phyloP scores from a whole-genome alignment of 2,329 filamentous ascomycete genomes.

The Ampelomyces quisqualis region DNA sequence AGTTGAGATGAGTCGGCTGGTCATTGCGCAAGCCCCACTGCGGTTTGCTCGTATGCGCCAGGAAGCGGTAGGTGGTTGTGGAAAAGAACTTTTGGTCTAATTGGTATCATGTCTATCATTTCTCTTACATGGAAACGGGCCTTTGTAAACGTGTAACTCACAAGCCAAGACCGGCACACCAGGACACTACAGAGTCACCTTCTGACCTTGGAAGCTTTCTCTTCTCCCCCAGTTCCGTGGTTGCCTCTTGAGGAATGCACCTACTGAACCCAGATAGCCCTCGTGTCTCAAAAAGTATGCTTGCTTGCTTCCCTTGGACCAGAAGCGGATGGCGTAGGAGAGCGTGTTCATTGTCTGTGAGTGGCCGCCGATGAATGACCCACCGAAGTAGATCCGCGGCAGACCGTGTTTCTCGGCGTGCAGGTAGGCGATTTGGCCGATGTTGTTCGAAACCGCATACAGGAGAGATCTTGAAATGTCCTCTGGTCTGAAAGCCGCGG shows the following conservation, averaged over 20 bases:
- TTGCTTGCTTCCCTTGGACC: conserved; percentile 90
- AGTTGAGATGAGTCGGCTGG: too few species aligned
- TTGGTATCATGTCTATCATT: too few species aligned
- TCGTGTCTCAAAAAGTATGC: conserved; percentile 96
- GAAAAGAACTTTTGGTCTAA: too few species aligned
- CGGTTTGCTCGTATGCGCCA: too few species aligned
- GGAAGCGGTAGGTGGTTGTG: too few species aligned
- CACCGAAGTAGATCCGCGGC: conserved; percentile 94
- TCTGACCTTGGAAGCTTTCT: conserved; percentile 64
- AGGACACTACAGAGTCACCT: too few species aligned
- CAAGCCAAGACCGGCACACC: too few species aligned
- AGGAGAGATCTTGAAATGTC: conserved; percentile 90
- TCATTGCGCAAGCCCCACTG: too few species aligned
- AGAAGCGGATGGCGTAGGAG: conserved; percentile 95
- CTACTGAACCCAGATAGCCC: conserved; percentile 90
- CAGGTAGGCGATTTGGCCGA: conserved; percentile 96
- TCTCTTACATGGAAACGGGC: too few species aligned
- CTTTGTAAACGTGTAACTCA: too few species aligned
- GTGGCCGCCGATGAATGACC: conserved; percentile 94
- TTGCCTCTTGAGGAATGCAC: conserved; percentile 89
- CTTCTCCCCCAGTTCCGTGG: conserved; percentile 88
- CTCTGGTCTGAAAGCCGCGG: conserved; percentile 66
- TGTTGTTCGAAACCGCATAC: conserved; percentile 94
- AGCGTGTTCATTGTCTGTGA: conserved; percentile 97
- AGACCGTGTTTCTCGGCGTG: conserved; percentile 92